These are phyloP conservation scores for Elongisporangium anandrum DNA, from an alignment of 352 stramenopile genomes.

Conservation along the genomic window DNA sequence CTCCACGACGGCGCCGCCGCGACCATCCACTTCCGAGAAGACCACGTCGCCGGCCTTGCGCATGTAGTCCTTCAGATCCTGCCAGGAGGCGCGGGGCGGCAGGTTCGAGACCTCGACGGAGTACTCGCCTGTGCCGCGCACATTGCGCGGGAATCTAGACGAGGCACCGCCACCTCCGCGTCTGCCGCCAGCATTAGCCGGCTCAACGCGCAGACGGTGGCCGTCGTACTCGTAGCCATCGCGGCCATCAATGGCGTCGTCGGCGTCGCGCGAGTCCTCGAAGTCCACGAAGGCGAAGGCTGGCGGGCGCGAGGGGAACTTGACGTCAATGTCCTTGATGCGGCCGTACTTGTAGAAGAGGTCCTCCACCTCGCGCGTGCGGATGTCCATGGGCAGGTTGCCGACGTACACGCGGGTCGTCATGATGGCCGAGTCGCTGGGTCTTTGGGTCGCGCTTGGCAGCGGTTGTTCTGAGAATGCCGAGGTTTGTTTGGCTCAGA, in stretches of 20 bases:
- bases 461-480: background rate
- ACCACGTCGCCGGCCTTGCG: slow-evolving; percentile 59
- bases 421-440: slow-evolving; percentile 11
- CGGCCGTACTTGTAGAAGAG: slow-evolving; percentile 73
- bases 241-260: slow-evolving; percentile 50
- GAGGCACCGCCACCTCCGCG: slow-evolving; percentile 12
- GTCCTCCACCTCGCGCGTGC: slow-evolving; percentile 68
- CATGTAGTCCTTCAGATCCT: slow-evolving; percentile 76
- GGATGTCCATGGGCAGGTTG: slow-evolving; percentile 71
- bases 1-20: slow-evolving; percentile 59
- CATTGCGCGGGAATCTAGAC: slow-evolving; percentile 31
- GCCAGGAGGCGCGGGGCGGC: slow-evolving; percentile 46
- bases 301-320: slow-evolving; percentile 55
- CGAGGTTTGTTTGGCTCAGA: background rate
- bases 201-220: slow-evolving; percentile 49
- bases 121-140: slow-evolving; percentile 55
- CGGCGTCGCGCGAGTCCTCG: slow-evolving; percentile 58
- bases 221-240: slow-evolving; percentile 62
- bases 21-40: slow-evolving; percentile 62
- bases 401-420: slow-evolving; percentile 58
- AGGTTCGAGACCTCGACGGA: slow-evolving; percentile 51
- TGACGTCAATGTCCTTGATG: slow-evolving; percentile 62
- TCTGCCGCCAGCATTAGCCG: slow-evolving; percentile 31
- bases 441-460: background rate
- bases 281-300: slow-evolving; percentile 77